Conservation (phyloP, 805 yeast genomes). For the Yarrowia osloensis region DNA sequence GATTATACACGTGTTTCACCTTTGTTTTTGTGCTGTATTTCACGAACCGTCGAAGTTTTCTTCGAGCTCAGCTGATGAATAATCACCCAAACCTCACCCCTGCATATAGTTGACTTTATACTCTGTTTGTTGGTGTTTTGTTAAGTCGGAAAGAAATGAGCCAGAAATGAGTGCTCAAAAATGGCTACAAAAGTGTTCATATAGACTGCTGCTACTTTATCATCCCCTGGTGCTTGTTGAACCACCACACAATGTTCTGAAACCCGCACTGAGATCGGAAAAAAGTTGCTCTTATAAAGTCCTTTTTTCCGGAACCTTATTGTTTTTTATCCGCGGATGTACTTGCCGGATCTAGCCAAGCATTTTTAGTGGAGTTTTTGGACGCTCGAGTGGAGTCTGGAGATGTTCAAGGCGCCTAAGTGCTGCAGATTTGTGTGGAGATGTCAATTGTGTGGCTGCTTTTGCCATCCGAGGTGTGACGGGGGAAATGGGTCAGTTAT, state of each 20-base stretch:
- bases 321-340: conserved; percentile 13
- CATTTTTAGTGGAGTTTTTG: neutral
- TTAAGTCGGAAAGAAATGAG: neutral
- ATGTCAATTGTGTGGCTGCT: neutral
- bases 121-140: neutral
- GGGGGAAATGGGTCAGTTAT: neutral
- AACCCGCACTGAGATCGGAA: neutral
- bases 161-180: neutral
- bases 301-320: neutral
- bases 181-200: too few species aligned
- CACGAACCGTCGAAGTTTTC: too few species aligned
- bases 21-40: too few species aligned
- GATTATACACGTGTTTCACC: neutral
- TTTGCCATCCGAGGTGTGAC: neutral
- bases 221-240: too few species aligned
- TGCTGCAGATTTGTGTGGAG: neutral
- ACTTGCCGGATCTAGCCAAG: conserved; percentile 13
- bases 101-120: neutral
- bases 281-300: neutral
- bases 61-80: too few species aligned
- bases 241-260: too few species aligned
- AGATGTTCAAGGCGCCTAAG: neutral
- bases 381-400: neutral
- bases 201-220: neutral
- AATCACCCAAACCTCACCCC: neutral